Conservation (phyloP, 805 yeast genomes). For the Starmerella riodocensis region DNA sequence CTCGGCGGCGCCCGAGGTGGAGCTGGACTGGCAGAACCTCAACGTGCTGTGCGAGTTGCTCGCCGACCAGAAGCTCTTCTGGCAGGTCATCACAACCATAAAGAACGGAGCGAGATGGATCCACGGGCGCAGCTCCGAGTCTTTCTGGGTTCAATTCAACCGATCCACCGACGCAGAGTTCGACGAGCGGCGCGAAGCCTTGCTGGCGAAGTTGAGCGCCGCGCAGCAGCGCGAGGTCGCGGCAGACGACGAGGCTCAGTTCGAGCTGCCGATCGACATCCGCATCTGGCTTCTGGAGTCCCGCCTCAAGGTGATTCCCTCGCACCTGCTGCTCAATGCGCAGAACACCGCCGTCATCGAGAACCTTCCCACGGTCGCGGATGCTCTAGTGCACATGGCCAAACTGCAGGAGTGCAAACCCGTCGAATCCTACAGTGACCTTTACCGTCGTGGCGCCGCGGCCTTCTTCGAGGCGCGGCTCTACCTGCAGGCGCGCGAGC, state of each 20-base stretch:
- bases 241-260: slow-evolving; percentile 19
- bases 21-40: slow-evolving; percentile 77
- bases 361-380: slow-evolving; percentile 35
- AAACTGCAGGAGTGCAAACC: slow-evolving; percentile 45
- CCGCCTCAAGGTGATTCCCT: slow-evolving; percentile 43
- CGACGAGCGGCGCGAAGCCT: slow-evolving; percentile 47
- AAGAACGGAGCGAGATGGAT: slow-evolving; percentile 74
- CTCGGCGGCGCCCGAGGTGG: slow-evolving; percentile 18
- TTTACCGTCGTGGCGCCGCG: slow-evolving; percentile 63
- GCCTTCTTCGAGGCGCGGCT: slow-evolving; percentile 56
- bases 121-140: slow-evolving; percentile 43
- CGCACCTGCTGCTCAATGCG: slow-evolving; percentile 13
- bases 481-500: slow-evolving; percentile 63
- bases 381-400: slow-evolving; percentile 59
- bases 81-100: slow-evolving; percentile 38
- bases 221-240: slow-evolving; percentile 2
- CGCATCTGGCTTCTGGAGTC: slow-evolving; percentile 66
- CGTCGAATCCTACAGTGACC: slow-evolving; percentile 48
- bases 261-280: slow-evolving; percentile 69
- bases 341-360: slow-evolving; percentile 20
- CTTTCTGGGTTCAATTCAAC: slow-evolving; percentile 47
- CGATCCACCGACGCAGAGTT: slow-evolving; percentile 60
- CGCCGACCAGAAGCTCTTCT: slow-evolving; percentile 31
- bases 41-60: slow-evolving; percentile 74
- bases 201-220: slow-evolving; percentile 1